phyloP scores from a whole-genome alignment of 2,329 filamentous ascomycete genomes.

The Cladophialophora psammophila region DNA sequence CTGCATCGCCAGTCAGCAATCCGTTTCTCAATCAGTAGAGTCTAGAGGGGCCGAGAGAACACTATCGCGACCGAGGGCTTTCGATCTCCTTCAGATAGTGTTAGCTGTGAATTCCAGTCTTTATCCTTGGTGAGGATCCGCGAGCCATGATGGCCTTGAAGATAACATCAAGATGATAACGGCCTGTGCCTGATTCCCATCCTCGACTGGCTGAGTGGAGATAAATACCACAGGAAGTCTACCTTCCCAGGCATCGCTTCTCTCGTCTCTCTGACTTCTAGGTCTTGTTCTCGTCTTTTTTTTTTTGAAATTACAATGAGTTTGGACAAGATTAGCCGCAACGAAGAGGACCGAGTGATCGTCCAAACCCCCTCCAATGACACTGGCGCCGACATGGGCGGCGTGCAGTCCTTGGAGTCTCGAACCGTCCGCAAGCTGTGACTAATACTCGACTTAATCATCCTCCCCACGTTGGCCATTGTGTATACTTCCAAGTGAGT shows the following conservation, averaged over 20 bases:
- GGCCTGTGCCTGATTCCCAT: background rate
- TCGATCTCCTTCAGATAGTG: background rate
- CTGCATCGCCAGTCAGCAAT: too few relatives aligned
- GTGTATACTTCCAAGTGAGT: conserved; percentile 17
- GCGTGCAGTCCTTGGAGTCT: conserved; percentile 4
- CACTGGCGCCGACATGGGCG: background rate
- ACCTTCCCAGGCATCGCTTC: background rate
- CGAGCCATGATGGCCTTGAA: background rate
- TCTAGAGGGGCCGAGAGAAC: too few relatives aligned
- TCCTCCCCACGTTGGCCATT: conserved; percentile 13
- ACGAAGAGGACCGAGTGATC: background rate
- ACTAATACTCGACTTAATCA: conserved; percentile 12
- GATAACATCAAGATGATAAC: background rate
- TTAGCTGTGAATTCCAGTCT: background rate
- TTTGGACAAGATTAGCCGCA: background rate
- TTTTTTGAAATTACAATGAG: background rate
- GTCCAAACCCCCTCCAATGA: conserved; percentile 8
- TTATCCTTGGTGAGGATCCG: background rate
- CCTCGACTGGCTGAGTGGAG: background rate
- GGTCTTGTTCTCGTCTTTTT: background rate
- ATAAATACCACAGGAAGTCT: background rate
- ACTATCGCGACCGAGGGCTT: background rate
- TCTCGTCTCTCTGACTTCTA: background rate
- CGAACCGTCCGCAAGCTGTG: conserved; percentile 10
- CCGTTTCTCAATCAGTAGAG: too few relatives aligned